Evolutionary conservation across 352 stramenopile genomes (phyloP), one percentile per base, ranked within the genome.

Genomic region (Pythium plurisporium): DNA sequence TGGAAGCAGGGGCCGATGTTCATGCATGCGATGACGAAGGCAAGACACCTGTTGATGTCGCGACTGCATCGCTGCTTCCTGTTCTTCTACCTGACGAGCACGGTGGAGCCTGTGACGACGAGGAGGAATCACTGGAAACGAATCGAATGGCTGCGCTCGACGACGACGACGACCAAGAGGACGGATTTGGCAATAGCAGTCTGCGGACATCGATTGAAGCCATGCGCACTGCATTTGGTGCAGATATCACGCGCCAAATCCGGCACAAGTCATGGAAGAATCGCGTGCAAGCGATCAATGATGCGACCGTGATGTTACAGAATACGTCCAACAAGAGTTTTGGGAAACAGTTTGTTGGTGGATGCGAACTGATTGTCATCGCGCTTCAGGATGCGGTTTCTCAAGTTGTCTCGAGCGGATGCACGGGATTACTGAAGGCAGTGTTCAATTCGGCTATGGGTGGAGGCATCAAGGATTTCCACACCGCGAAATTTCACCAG

Each of bases 1-100:
- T 94, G 9, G 76, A 91, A 55, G 78, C 78, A 12, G 84, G 81
- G 5, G 81, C 81, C 0, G 76, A 94, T 53, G 60, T 77, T 11
- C 79, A 91, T 40, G 79, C 81, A 1, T 75, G 68, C 38, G 79
- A 91, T 48, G 51, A 69, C 1, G 48, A 84, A 37, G 81, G 81
- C 0, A 84, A 79, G 31, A 87, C 79, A 0, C 77, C 81, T 0
- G 67, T 86, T 5, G 79, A 94, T 55, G 69, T 91, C n/a, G 75
- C 80, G 0, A 63, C 79, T 23, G 59, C 72, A 3, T 27, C 67
- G 0, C 56, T 91, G 26, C 34, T 89, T 9, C 58, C 79, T 5
- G 52, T 80, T 11, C 41, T 93, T 10, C 59, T 89, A 2, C 73
- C 73, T 3, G 67, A 75, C 1, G 66, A 89, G 25, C 75, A 79